These are phyloP conservation scores for Beauveria sp. DNA, from an alignment of 2,329 filamentous ascomycete genomes.

Conservation along the genomic window DNA sequence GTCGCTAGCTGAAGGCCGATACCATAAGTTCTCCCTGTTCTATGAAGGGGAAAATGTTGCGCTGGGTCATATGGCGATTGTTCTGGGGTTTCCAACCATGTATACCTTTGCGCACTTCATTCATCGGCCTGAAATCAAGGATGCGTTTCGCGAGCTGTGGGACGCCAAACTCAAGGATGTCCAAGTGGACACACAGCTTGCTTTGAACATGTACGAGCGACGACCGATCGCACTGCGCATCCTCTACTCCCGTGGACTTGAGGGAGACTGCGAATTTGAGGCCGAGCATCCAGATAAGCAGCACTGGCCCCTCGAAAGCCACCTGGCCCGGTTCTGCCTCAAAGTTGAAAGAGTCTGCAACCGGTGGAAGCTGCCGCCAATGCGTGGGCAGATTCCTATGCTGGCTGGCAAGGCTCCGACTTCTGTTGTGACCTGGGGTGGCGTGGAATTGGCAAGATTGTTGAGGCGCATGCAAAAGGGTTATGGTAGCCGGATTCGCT, in stretches of 20 bases:
- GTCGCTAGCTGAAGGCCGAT: not conserved
- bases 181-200: not conserved
- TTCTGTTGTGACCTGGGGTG: constrained; percentile 1
- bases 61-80: fast-evolving
- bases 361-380: not conserved
- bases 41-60: fast-evolving
- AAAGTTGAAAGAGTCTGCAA: not conserved
- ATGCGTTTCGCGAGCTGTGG: constrained; percentile 5
- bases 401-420: not conserved
- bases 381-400: constrained; percentile 5
- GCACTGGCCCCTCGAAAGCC: not conserved
- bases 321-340: constrained; percentile 5
- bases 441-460: constrained; percentile 1
- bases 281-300: not conserved
- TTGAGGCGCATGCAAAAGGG: not conserved
- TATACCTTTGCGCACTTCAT: not conserved
- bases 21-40: not conserved
- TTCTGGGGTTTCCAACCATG: constrained; percentile 2
- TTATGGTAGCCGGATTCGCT: not conserved
- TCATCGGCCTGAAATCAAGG: not conserved
- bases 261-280: not conserved
- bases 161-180: not conserved
- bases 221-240: not conserved
- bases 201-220: not conserved
- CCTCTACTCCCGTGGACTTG: not conserved